These are phyloP conservation scores for Saururus chinensis DNA, from an alignment of 164 flowering plant genomes.

Conservation along the genomic window DNA sequence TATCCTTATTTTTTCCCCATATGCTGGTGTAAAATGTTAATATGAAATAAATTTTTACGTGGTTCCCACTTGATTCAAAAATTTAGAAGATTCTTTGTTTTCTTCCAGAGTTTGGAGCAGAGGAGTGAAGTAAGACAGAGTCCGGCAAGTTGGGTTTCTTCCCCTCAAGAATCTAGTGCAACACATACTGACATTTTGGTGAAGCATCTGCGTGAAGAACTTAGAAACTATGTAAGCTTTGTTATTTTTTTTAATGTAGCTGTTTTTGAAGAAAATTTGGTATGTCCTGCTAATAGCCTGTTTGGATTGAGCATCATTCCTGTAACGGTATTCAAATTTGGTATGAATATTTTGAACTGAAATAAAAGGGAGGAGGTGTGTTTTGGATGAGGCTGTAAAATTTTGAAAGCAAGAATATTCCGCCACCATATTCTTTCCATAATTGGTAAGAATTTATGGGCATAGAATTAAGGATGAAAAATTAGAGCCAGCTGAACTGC, in stretches of 20 bases:
- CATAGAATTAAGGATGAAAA: too few species aligned
- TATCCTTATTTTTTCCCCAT: background rate
- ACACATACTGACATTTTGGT: constrained; percentile 45
- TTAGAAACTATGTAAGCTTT: constrained; percentile 60
- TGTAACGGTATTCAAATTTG: too few species aligned
- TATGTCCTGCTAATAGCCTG: too few species aligned
- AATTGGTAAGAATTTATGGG: too few species aligned
- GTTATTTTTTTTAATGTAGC: background rate
- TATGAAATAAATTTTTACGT: background rate
- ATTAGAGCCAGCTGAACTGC: too few species aligned
- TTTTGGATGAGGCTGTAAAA: too few species aligned
- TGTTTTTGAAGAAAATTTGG: background rate
- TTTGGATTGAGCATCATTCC: too few species aligned
- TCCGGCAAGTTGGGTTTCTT: constrained; percentile 24
- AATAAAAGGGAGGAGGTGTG: too few species aligned
- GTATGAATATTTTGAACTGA: too few species aligned
- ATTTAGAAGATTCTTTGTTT: background rate
- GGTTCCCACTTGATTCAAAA: background rate
- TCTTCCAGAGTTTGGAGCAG: constrained; percentile 54
- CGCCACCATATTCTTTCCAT: too few species aligned
- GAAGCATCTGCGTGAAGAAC: constrained; percentile 84
- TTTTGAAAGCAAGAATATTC: too few species aligned
- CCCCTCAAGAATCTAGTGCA: constrained; percentile 27
- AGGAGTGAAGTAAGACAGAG: constrained; percentile 57
- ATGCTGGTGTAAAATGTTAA: too few species aligned